These are phyloP conservation scores for Nannizziopsis barbatae DNA, from an alignment of 2,329 filamentous ascomycete genomes.

Conservation along the genomic window DNA sequence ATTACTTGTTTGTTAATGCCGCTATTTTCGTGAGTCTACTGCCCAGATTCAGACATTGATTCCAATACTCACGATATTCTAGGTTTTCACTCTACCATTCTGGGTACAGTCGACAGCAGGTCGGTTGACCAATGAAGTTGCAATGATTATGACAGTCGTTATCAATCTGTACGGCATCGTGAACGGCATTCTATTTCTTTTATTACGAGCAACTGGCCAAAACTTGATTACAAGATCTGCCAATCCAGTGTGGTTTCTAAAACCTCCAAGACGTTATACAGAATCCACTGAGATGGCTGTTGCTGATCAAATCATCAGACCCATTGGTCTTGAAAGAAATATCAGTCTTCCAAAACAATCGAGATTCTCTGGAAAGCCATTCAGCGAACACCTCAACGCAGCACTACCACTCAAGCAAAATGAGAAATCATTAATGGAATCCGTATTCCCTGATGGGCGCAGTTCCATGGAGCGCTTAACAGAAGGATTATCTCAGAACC, in stretches of 20 bases:
- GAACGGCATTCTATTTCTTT: slow-evolving; percentile 18
- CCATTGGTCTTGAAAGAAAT: slow-evolving; percentile 14
- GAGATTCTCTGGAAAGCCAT: background rate
- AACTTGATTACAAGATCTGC: slow-evolving; percentile 6
- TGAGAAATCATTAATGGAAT: slow-evolving; percentile 1
- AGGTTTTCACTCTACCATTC: slow-evolving; percentile 19
- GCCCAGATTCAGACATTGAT: background rate
- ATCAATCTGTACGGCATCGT: slow-evolving; percentile 21
- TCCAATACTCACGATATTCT: slow-evolving; percentile 2
- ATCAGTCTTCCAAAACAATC: slow-evolving; percentile 3
- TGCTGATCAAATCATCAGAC: slow-evolving; percentile 15
- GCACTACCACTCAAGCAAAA: background rate
- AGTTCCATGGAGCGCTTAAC: slow-evolving; percentile 11
- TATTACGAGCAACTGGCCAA: slow-evolving; percentile 17
- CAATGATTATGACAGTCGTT: slow-evolving; percentile 18
- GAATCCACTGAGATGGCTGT: slow-evolving; percentile 9
- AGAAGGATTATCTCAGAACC: background rate
- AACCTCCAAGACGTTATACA: slow-evolving; percentile 10
- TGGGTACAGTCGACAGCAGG: slow-evolving; percentile 14
- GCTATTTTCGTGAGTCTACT: slow-evolving; percentile 18
- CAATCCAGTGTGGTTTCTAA: slow-evolving; percentile 10
- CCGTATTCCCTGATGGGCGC: slow-evolving; percentile 6
- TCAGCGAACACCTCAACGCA: background rate
- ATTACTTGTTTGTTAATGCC: slow-evolving; percentile 18
- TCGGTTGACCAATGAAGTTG: slow-evolving; percentile 6